Evolutionary conservation across 2,329 filamentous ascomycete species (phyloP), one percentile per base, ranked within the genome.

Genomic region (Neonectria neomacrospora): DNA sequence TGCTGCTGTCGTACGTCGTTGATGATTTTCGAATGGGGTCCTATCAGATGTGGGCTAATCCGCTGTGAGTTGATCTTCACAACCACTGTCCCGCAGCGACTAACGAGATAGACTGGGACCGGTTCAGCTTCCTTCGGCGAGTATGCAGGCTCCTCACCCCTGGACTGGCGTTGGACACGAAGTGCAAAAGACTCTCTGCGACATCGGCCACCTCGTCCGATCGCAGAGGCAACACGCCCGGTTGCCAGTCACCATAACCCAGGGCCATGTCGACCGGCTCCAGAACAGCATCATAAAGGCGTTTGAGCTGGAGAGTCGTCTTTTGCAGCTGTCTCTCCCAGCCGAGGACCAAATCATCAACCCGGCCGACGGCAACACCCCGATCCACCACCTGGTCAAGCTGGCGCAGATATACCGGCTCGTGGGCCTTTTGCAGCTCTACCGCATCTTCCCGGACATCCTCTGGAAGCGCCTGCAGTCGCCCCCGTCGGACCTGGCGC

Each of bases 151-250:
- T 1, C 64, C 64, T 3, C 64, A 67, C 37, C 64, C 64, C 5
- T 67, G 64, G 64, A 64, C 64, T n/a, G 64, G 64, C 2, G 54
- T 67, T 16, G 64, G 53, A 11, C 58, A 63, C 32, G 63, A 57
- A 14, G 61, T 64, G 22, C 64, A 62, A 28, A 54, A 45, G 34
- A 41, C 37, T 1, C 42, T 64, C 6, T 59, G 56, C 22, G 52
- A 60, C 22, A 59, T 67, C 30, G 64, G 64, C 18, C 54, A 50
- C 2, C 45, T 67, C 14, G 54, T 67, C 22, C 61, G 64, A 14
- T 50, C 41, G n/a, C 61, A 67, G 12, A 37, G 64, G 5, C 54
- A 67, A 37, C 51, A 55, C 10, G 61, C 64, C 10, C 58, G 58
- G 7, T 37, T 58, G 12, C 52, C 52, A 7, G 52, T 54, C 2